Conservation (phyloP, 2,329 filamentous ascomycete genomes). For the Akanthomyces muscarius region DNA sequence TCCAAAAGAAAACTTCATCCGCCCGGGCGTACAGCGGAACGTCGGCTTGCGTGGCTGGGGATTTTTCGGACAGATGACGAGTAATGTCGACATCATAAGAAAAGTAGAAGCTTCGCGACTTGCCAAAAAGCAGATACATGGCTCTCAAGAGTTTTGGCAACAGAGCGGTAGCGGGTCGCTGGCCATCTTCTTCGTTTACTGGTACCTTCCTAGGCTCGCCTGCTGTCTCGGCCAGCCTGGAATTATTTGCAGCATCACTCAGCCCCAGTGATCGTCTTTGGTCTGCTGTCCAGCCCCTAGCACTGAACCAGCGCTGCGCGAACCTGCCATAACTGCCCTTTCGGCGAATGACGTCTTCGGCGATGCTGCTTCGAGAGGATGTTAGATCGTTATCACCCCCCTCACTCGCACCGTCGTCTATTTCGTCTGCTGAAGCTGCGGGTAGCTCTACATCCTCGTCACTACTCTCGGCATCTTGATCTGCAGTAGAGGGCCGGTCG, state of each 20-base stretch:
- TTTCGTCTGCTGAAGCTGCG: constrained; percentile 37
- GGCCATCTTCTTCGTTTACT: constrained; percentile 37
- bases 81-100: constrained; percentile 95
- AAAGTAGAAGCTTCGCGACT: constrained; percentile 85
- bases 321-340: constrained; percentile 85
- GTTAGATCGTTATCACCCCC: constrained; percentile 32
- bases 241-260: constrained; percentile 39
- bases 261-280: constrained; percentile 67
- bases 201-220: constrained; percentile 28
- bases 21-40: constrained; percentile 65
- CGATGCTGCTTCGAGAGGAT: constrained; percentile 59
- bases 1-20: constrained; percentile 88
- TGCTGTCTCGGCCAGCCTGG: constrained; percentile 19
- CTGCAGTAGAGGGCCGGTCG: constrained; percentile 34
- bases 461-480: constrained; percentile 43
- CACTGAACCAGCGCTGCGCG: constrained; percentile 86
- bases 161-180: constrained; percentile 42
- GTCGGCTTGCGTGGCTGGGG: constrained; percentile 22
- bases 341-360: constrained; percentile 80
- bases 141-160: constrained; percentile 82
- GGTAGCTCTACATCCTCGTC: constrained; percentile 41
- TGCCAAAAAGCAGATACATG: constrained; percentile 77
- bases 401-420: constrained; percentile 38
- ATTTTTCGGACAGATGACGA: constrained; percentile 47
- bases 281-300: constrained; percentile 72